Base-by-base conservation (phyloP, 1,139 yeast genomes). In the Scheffersomyces insectosa region DNA sequence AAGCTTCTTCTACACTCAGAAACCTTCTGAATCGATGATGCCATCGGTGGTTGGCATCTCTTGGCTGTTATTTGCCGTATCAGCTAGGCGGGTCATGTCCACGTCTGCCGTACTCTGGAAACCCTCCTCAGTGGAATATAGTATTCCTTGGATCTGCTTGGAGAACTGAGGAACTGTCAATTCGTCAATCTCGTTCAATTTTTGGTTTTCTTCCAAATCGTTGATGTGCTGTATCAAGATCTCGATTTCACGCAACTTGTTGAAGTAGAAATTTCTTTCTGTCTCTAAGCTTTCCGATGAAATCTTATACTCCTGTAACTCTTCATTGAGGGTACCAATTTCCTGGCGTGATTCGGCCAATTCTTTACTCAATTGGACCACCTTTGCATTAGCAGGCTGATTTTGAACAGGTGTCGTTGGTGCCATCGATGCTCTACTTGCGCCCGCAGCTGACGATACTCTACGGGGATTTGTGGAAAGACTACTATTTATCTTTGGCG, bases 251-350 rank as follows among this genome's bases (percentile, higher is more conserved):
- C 97, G 79, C 42, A 93, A 72, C 66, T 93, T 93, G 56, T 86
- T 85, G 66, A 88, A 93, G 64, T 93, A 93, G 57, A 93, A 90
- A 59, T 88, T 87, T 47, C 98, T 79, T 60, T 95, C 99, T 66
- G 77, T 76, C 55, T 83, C 87, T 45, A 88, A 70, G 27, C 82
- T 79, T 42, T 80, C 82, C 28, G 80, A 72, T 13, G 81, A 75
- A 13, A 74, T 65, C 48, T 73, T 75, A 51, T 71, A 76, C 48
- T 82, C 84, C 27, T 68, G 68, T 35, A 81, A 55, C 53, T 85
- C 88, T 12, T 72, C 73, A 28, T 67, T 69, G 39, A 76, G 69
- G 2, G 58, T 59, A 15, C 66, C 65, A 36, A 82, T 62, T 41
- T 74, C 77, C 7, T 43, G 32, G 15, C 42, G 39, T 3, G 54